Evolutionary conservation across 192 early-diverging fungal genomes (phyloP).

Genomic region (Radiomyces spectabilis): DNA sequence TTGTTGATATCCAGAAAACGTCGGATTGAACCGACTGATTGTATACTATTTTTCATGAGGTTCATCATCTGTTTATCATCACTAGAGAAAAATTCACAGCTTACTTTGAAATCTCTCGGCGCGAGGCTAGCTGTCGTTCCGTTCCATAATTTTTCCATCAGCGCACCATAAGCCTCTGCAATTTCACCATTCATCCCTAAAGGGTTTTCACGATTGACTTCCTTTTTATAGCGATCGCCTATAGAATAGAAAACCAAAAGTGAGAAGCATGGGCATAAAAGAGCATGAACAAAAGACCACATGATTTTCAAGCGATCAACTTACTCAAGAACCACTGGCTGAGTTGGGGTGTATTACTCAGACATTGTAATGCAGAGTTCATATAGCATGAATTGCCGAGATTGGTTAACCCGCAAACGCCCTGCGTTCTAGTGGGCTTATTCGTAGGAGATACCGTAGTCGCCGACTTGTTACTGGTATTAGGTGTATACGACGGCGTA

Average conservation of each 20-base stretch:
- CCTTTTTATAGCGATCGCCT: slow-evolving; percentile 52
- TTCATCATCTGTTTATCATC: too few relatives aligned
- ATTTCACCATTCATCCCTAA: slow-evolving; percentile 69
- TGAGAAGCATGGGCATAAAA: too few relatives aligned
- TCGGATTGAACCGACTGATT: slow-evolving; percentile 47
- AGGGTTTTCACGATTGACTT: slow-evolving; percentile 66
- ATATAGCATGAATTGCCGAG: slow-evolving; percentile 92
- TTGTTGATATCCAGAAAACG: slow-evolving; percentile 69
- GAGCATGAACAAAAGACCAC: too few relatives aligned
- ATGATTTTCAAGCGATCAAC: too few relatives aligned
- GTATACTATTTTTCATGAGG: slow-evolving; percentile 12
- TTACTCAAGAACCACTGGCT: slow-evolving; percentile 53
- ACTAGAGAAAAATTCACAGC: too few relatives aligned
- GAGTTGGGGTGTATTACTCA: slow-evolving; percentile 66
- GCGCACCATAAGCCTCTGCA: slow-evolving; percentile 57
- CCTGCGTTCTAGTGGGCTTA: slow-evolving; percentile 21
- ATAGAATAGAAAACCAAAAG: slow-evolving; percentile 15
- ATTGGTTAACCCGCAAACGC: slow-evolving; percentile 66
- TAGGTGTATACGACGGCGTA: not conserved
- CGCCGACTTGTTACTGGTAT: not conserved
- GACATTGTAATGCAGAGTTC: slow-evolving; percentile 88
- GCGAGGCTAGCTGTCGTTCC: slow-evolving; percentile 42
- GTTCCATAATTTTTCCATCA: slow-evolving; percentile 61
- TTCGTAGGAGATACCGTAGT: not conserved
- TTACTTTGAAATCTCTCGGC: slow-evolving; percentile 74